phyloP scores from a whole-genome alignment of 192 early-diverging fungal genomes.

The Phlyctochytrium planicorne region DNA sequence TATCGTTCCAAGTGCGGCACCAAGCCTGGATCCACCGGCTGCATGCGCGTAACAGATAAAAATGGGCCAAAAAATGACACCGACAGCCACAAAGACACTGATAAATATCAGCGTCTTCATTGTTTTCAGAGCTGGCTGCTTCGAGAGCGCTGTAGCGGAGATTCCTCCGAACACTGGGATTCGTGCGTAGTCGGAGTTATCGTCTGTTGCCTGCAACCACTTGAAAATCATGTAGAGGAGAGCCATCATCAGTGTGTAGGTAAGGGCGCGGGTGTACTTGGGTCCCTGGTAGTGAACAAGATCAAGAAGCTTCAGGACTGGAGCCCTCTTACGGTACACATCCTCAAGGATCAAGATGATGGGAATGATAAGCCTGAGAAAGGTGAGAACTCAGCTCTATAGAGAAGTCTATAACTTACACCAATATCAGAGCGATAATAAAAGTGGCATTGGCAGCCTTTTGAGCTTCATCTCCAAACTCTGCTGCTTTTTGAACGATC shows the following conservation, averaged over 20 bases:
- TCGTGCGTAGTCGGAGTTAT: no score
- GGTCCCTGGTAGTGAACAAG: conserved; percentile 10
- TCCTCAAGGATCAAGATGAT: background rate
- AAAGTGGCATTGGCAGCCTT: background rate
- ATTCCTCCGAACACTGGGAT: conserved; percentile 3
- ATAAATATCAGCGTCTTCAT: conserved; percentile 11
- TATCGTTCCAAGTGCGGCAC: conserved; percentile 2
- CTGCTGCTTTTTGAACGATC: background rate
- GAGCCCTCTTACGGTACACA: background rate
- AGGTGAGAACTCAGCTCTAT: no score
- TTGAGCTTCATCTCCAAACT: background rate
- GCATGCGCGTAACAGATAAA: conserved; percentile 13
- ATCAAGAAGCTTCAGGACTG: background rate
- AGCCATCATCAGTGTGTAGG: background rate
- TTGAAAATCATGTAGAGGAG: background rate
- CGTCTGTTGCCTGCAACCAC: background rate
- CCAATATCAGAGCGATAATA: background rate
- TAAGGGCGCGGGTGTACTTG: background rate
- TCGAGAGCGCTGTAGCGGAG: background rate
- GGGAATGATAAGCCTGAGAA: background rate
- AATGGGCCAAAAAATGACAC: conserved; percentile 14
- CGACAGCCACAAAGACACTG: background rate
- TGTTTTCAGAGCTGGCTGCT: background rate
- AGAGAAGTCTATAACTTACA: no score
- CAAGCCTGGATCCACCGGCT: conserved; percentile 6